These are phyloP conservation scores for Juglanconis juglandina DNA, from an alignment of 2,329 filamentous ascomycete species.

Conservation along the genomic window DNA sequence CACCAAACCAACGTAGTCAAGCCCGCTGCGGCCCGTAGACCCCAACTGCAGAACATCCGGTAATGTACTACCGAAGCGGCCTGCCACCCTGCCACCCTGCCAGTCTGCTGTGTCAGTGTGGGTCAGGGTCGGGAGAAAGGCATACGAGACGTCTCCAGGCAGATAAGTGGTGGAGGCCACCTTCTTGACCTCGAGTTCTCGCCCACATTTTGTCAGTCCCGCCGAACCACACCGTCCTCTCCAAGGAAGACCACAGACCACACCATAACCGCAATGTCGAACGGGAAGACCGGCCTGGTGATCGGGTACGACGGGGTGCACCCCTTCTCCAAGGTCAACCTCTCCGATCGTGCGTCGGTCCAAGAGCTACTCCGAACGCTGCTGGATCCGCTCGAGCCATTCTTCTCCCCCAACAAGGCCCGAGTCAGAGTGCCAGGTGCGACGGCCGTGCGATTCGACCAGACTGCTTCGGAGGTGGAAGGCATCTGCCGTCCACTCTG, in stretches of 20 bases:
- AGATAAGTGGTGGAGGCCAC: slow-evolving; percentile 21
- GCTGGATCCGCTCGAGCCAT: slow-evolving; percentile 67
- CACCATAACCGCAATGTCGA: background rate
- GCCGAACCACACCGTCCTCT: too few relatives aligned
- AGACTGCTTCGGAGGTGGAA: slow-evolving; percentile 73
- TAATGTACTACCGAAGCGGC: background rate
- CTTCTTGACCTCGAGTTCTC: slow-evolving; percentile 14
- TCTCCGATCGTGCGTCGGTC: slow-evolving; percentile 52
- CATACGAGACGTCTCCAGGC: slow-evolving; percentile 6
- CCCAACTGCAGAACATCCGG: background rate
- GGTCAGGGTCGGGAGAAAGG: slow-evolving; percentile 12
- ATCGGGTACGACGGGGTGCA: slow-evolving; percentile 53
- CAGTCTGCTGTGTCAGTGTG: background rate
- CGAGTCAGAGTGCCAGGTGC: slow-evolving; percentile 65
- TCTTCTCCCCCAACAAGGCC: slow-evolving; percentile 65
- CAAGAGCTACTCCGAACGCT: slow-evolving; percentile 60
- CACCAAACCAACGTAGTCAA: too few relatives aligned
- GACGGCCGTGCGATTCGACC: slow-evolving; percentile 74
- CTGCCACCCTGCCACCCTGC: background rate
- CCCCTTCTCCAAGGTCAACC: slow-evolving; percentile 51
- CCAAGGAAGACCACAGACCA: background rate
- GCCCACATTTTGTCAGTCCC: slow-evolving; percentile 16
- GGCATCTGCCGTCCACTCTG: slow-evolving; percentile 72
- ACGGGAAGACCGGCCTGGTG: slow-evolving; percentile 30
- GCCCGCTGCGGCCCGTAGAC: background rate